phyloP scores from a whole-genome alignment of 495 filamentous ascomycete genomes.

The Aspergillus haitiensis region DNA sequence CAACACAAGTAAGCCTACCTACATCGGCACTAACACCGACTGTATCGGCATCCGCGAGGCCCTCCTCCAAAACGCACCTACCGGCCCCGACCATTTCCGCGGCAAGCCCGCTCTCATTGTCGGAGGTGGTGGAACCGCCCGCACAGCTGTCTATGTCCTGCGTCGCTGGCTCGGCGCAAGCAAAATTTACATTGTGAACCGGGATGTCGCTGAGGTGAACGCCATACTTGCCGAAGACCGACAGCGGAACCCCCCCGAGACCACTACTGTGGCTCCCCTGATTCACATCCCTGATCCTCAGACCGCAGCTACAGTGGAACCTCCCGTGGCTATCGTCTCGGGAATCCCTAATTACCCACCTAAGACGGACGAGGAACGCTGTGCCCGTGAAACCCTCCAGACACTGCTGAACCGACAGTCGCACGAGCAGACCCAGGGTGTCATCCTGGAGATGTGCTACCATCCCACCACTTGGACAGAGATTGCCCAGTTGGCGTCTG shows the following conservation, averaged over 20 bases:
- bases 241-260: constrained; percentile 30
- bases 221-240: constrained; percentile 56
- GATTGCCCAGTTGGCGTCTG: constrained; percentile 56
- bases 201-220: constrained; percentile 61
- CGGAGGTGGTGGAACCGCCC: constrained; percentile 68
- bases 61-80: constrained; percentile 58
- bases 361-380: constrained; percentile 56
- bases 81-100: constrained; percentile 42
- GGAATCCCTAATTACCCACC: constrained; percentile 72
- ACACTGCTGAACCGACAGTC: constrained; percentile 45
- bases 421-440: constrained; percentile 53
- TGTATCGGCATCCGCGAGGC: constrained; percentile 70
- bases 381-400: constrained; percentile 55
- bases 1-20: constrained; percentile 36
- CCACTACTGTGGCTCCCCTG: constrained; percentile 47
- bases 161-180: constrained; percentile 63
- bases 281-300: constrained; percentile 55
- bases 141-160: constrained; percentile 69
- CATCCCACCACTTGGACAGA: constrained; percentile 67
- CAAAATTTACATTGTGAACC: constrained; percentile 69
- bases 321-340: constrained; percentile 61
- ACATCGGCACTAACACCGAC: constrained; percentile 74
- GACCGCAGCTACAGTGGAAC: constrained; percentile 56
- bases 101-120: constrained; percentile 59
- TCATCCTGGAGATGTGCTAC: constrained; percentile 79